Evolutionary conservation across 192 early-diverging fungal genomes (phyloP).

Genomic region (Helicostylum pulchrum): DNA sequence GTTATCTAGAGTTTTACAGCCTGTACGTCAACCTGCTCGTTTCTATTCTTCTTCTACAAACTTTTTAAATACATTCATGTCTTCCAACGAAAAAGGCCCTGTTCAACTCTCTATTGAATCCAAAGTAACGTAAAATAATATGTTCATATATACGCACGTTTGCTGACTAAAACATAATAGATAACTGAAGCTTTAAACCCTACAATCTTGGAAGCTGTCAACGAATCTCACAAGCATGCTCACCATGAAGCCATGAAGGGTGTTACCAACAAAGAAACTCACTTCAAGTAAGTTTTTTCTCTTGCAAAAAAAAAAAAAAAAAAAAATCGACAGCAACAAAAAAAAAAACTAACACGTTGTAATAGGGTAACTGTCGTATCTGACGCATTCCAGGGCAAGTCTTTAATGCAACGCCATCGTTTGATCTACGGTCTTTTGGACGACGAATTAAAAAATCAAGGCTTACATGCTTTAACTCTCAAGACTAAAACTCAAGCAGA

Average conservation of each 20-base stretch:
- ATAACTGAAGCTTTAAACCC: constrained; percentile 49
- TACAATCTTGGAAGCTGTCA: constrained; percentile 61
- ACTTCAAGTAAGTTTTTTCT: constrained; percentile 58
- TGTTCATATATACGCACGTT: no score
- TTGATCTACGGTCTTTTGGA: constrained; percentile 65
- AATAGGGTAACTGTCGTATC: constrained; percentile 1
- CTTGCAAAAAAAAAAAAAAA: neutral
- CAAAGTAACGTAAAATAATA: no score
- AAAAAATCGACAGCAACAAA: neutral
- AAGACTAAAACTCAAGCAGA: constrained; percentile 76
- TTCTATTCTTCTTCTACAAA: constrained; percentile 16
- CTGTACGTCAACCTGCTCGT: neutral
- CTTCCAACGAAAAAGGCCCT: constrained; percentile 27
- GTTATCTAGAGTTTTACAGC: constrained; percentile 7
- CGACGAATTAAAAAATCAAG: constrained; percentile 59
- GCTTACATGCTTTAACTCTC: constrained; percentile 76
- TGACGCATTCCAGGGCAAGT: constrained; percentile 17
- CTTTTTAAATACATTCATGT: constrained; percentile 25
- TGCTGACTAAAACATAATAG: neutral
- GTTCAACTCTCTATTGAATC: constrained; percentile 29
- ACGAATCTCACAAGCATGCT: constrained; percentile 77
- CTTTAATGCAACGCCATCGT: constrained; percentile 62
- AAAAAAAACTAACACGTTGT: constrained; percentile 1
- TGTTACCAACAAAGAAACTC: constrained; percentile 72
- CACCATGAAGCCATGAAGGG: constrained; percentile 87